phyloP scores from a whole-genome alignment of 1,284 basidiomycete genomes.

The Tremellales sp. region DNA sequence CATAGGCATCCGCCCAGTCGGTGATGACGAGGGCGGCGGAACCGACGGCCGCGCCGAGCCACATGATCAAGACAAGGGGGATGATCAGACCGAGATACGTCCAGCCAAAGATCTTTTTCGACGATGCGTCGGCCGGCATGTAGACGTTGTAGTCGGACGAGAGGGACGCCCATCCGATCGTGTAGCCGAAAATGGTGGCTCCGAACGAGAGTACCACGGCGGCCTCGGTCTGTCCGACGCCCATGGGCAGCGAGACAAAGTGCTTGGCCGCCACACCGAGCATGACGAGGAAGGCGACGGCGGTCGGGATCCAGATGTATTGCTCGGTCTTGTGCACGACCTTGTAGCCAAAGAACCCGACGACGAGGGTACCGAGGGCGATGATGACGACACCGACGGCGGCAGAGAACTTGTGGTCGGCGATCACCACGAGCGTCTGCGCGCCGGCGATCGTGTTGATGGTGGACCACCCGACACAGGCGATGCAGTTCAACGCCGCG shows the following conservation, averaged over 20 bases:
- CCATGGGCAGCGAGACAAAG: constrained; percentile 33
- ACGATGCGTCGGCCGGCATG: constrained; percentile 43
- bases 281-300: constrained; percentile 46
- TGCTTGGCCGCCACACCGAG: constrained; percentile 35
- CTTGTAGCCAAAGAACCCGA: constrained; percentile 52
- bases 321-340: constrained; percentile 49
- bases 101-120: constrained; percentile 41
- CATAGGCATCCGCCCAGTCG: constrained; percentile 27
- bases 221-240: constrained; percentile 33
- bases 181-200: constrained; percentile 34
- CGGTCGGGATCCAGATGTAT: constrained; percentile 50
- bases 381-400: constrained; percentile 44
- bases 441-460: constrained; percentile 49
- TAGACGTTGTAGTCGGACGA: constrained; percentile 49
- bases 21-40: constrained; percentile 37
- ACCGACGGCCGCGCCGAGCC: constrained; percentile 43
- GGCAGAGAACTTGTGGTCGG: constrained; percentile 37
- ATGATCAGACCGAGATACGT: constrained; percentile 46
- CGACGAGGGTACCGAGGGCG: constrained; percentile 44
- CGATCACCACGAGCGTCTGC: constrained; percentile 34
- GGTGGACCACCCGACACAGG: constrained; percentile 41
- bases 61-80: constrained; percentile 45
- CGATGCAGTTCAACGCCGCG: constrained; percentile 38
- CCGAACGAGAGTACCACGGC: constrained; percentile 45
- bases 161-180: constrained; percentile 45